These are phyloP conservation scores for Volvariella surrecta DNA, from an alignment of 1,284 basidiomycete species.

Conservation along the genomic window DNA sequence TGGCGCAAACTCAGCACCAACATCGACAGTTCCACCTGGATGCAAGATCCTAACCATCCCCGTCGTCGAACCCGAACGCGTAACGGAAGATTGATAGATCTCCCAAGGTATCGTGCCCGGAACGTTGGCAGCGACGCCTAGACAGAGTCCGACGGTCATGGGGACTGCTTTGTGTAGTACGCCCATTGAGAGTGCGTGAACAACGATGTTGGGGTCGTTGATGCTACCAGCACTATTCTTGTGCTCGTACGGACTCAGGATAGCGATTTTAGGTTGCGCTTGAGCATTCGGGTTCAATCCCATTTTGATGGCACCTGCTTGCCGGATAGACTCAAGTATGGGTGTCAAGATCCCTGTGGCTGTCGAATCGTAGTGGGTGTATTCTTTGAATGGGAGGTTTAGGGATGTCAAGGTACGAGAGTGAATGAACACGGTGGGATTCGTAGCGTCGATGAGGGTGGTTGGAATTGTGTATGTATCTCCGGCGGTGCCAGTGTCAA, in stretches of 20 bases:
- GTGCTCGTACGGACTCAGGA: constrained; percentile 28
- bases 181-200: constrained; percentile 65
- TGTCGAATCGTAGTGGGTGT: constrained; percentile 15
- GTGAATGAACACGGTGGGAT: constrained; percentile 60
- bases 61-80: not conserved
- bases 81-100: constrained; percentile 20
- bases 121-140: constrained; percentile 55
- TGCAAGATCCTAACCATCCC: constrained; percentile 45
- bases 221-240: constrained; percentile 8
- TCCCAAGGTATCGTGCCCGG: constrained; percentile 43
- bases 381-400: constrained; percentile 26
- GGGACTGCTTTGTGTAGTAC: constrained; percentile 66
- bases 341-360: constrained; percentile 20
- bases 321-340: constrained; percentile 46
- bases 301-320: constrained; percentile 51
- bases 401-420: constrained; percentile 31
- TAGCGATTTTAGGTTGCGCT: constrained; percentile 66
- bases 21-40: constrained; percentile 58
- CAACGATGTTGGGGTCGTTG: constrained; percentile 38
- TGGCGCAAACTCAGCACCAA: constrained; percentile 44
- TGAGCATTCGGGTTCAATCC: constrained; percentile 51
- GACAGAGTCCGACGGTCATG: constrained; percentile 66
- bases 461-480: constrained; percentile 20
- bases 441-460: constrained; percentile 65
- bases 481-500: constrained; percentile 16